These are phyloP conservation scores for Penicillium ucsense DNA, from an alignment of 495 filamentous ascomycete species.

Conservation along the genomic window DNA sequence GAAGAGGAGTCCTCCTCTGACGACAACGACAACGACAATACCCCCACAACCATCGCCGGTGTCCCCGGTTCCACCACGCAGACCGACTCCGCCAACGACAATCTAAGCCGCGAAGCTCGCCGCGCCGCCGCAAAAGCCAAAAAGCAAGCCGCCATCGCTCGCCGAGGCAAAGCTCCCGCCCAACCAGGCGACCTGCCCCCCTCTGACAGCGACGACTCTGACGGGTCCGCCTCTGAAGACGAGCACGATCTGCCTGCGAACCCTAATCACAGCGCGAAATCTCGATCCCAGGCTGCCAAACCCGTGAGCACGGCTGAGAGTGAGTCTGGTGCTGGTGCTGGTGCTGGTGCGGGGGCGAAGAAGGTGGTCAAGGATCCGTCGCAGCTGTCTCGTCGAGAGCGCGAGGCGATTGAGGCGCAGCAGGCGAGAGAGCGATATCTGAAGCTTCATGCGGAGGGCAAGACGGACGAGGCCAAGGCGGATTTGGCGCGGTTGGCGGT, in stretches of 20 bases:
- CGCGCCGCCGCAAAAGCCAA: slow-evolving; percentile 80
- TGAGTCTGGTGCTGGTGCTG: too few relatives aligned
- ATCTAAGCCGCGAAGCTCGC: slow-evolving; percentile 74
- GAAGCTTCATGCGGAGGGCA: slow-evolving; percentile 91
- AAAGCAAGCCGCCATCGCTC: slow-evolving; percentile 80
- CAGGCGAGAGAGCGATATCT: slow-evolving; percentile 83
- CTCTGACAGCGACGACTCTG: slow-evolving; percentile 51
- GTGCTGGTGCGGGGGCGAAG: slow-evolving; percentile 3
- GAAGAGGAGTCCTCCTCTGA: slow-evolving; percentile 31
- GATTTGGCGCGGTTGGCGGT: slow-evolving; percentile 75
- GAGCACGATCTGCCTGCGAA: slow-evolving; percentile 68
- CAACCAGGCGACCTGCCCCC: slow-evolving; percentile 78
- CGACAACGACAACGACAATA: slow-evolving; percentile 25
- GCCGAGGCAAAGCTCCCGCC: slow-evolving; percentile 49
- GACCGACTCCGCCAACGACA: slow-evolving; percentile 23
- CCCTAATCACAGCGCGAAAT: slow-evolving; percentile 76
- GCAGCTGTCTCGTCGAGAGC: slow-evolving; percentile 70
- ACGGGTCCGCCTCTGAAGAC: slow-evolving; percentile 52
- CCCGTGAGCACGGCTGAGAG: slow-evolving; percentile 2
- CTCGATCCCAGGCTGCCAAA: slow-evolving; percentile 48
- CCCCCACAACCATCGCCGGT: slow-evolving; percentile 7
- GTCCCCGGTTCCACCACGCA: slow-evolving; percentile 23
- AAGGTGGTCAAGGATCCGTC: slow-evolving; percentile 28
- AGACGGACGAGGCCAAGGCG: slow-evolving; percentile 93
- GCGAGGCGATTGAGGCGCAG: slow-evolving; percentile 80